These are phyloP conservation scores for Pseudopediastrum boryanum DNA, from an alignment of 139 green algal species.

Conservation along the genomic window DNA sequence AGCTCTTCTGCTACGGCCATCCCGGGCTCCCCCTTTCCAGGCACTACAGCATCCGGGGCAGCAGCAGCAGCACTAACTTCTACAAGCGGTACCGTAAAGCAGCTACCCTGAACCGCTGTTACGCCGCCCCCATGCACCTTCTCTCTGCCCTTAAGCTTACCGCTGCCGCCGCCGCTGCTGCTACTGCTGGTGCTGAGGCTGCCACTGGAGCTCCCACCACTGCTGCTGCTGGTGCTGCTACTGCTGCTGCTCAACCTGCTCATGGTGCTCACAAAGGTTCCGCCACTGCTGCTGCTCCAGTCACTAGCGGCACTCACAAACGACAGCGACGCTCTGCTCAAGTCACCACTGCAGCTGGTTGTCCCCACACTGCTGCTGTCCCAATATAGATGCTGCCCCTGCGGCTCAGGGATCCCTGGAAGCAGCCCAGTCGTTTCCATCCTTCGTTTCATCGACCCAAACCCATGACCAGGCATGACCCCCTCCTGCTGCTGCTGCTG, in stretches of 20 bases:
- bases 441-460: not conserved
- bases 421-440: constrained; percentile 20
- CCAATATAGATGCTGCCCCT: constrained; percentile 7
- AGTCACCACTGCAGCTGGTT: not conserved
- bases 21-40: too few relatives aligned
- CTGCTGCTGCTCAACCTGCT: too few relatives aligned
- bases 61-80: too few relatives aligned
- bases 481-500: not conserved
- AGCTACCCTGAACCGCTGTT: too few relatives aligned
- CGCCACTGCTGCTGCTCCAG: not conserved
- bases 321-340: too few relatives aligned
- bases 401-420: not conserved
- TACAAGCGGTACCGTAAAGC: too few relatives aligned
- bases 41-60: too few relatives aligned
- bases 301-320: too few relatives aligned
- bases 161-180: constrained; percentile 8
- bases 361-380: constrained; percentile 25
- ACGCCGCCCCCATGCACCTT: not conserved
- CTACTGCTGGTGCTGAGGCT: constrained; percentile 2
- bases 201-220: not conserved
- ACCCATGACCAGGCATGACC: too few relatives aligned
- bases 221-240: not conserved
- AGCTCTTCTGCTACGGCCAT: too few relatives aligned
- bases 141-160: not conserved
- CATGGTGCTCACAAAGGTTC: not conserved